A percentile compares a stretch with the other conserved stretches of the same genome.
Conservation (phyloP, 768 basidiomycete species). For the Xerocomus spinulosus region DNA sequence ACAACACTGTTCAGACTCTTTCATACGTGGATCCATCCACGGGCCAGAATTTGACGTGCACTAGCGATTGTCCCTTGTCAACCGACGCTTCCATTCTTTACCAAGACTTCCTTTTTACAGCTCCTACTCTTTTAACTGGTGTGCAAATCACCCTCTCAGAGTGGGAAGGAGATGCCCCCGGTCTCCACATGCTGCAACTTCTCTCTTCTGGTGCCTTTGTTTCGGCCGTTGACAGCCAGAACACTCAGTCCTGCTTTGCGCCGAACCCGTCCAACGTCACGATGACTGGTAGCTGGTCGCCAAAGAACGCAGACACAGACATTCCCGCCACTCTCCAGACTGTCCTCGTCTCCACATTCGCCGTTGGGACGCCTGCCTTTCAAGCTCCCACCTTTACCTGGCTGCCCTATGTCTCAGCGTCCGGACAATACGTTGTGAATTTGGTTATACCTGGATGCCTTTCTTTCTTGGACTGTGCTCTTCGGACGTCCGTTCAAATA, state of each 20-base stretch:
- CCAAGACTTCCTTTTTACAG: slow-evolving; percentile 88
- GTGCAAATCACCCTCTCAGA: slow-evolving; percentile 77
- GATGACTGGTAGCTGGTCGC: slow-evolving; percentile 66
- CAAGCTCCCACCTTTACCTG: slow-evolving; percentile 81
- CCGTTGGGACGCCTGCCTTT: slow-evolving; percentile 56
- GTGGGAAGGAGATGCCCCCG: slow-evolving; percentile 73
- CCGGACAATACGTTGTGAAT: slow-evolving; percentile 82
- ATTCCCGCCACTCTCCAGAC: slow-evolving; percentile 79
- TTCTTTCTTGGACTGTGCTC: slow-evolving; percentile 70
- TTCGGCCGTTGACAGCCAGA: slow-evolving; percentile 59
- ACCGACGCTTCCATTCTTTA: slow-evolving; percentile 73
- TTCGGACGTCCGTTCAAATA: slow-evolving; percentile 77
- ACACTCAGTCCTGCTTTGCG: slow-evolving; percentile 71
- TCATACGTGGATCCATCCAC: slow-evolving; percentile 74
- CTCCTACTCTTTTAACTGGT: slow-evolving; percentile 69
- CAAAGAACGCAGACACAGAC: slow-evolving; percentile 57
- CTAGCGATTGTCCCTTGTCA: slow-evolving; percentile 72
- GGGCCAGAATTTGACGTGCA: slow-evolving; percentile 73
- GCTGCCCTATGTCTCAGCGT: slow-evolving; percentile 87
- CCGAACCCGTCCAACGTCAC: slow-evolving; percentile 67
- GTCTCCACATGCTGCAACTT: slow-evolving; percentile 87
- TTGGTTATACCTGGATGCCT: slow-evolving; percentile 85
- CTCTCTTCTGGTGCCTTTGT: slow-evolving; percentile 91
- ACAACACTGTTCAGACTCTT: slow-evolving; percentile 75
- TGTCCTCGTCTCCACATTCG: slow-evolving; percentile 64